Evolutionary conservation across 192 early-diverging fungal species (phyloP), one percentile per base, ranked within the genome.

Genomic region (Backusella parvicylindrica): DNA sequence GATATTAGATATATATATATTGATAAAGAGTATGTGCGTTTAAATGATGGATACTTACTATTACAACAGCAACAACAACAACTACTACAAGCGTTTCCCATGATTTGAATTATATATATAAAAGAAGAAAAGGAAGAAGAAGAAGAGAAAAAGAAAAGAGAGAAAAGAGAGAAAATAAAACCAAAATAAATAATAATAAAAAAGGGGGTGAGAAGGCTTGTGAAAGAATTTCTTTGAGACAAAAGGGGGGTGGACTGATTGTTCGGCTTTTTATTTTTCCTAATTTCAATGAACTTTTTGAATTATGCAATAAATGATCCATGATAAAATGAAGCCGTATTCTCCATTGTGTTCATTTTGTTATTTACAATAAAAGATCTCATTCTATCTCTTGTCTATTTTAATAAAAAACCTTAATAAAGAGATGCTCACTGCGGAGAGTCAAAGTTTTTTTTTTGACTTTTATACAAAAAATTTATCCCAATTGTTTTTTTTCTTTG

Each of bases 31-130:
- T n/a, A n/a, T n/a, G n/a, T n/a, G n/a, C n/a, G n/a, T n/a, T n/a
- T 28, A 28, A 0, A 41, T 47, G 43, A 47, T 47, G 40, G 40
- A 47, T 47, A 64, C 63, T 26, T 64, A 60, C 53, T 43, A 49
- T 41, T 41, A 41, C 68, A 36, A 28, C 36, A 70, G 12, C 68
- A 43, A 32, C 40, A 36, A 43, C 32, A 53, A 38, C 50, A 33
- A 32, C 53, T 60, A 72, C 71, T 53, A 53, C 70, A 72, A 21
- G 33, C 26, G 26, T 72, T 72, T 28, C 71, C 71, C 71, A 68
- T 68, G 16, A 23, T 23, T 23, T 70, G 21, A 69, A 38, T 41
- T 49, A 47, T 8, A 36, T 16, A 33, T 28, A 16, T 2, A 70
- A 31, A 69, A 26, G 37, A 69, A 23, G 7, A 41, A 28, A 13